Evolutionary conservation across 768 basidiomycete genomes (phyloP), one percentile per base, ranked within the genome.

Genomic region (Boletus sp.): DNA sequence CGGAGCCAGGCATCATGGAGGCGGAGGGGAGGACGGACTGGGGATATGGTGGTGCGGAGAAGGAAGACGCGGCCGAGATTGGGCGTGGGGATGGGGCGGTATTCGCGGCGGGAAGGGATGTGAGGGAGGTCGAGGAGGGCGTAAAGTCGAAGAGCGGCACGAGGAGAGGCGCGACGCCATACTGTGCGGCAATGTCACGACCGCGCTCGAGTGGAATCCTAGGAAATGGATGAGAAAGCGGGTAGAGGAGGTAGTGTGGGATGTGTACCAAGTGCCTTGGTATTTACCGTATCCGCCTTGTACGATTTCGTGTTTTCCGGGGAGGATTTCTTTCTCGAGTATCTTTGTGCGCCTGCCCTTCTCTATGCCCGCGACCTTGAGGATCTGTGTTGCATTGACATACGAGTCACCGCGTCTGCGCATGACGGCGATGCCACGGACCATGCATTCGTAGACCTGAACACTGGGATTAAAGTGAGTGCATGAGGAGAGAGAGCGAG

Each of bases 271-370:
- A 55, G 96, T 98, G 62, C 97, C 97, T 73, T 99, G 97, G 71
- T 98, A 99, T 77, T 98, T 96, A 28, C 97, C 97, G 70, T 98
- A 98, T 32, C 97, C 97, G 39, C 97, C 97, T 73, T 98, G 97
- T 6, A 99, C 93, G 71, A 98, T 98, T 74, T 99, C 96, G 73
- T 97, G 93, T 73, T 90, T 89, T 47, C 94, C 94, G 55, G 90
- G 90, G 42, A 95, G 82, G 60, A 99, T 93, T 76, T 99, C 96
- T 73, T 95, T 97, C 80, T 98, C 91, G 14, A 93, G 78, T 52
- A 98, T 97, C 82, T 98, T 98, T 15, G 96, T 98, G 40, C 97
- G 83, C 44, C 89, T 84, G 1, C 94, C 94, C 74, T 99, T 99
- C 77, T 96, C 94, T 59, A 98, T 90, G 41, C 97, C 97, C 7